Base-by-base conservation (phyloP, 345 rosid genomes). In the Eucalyptus sp. region DNA sequence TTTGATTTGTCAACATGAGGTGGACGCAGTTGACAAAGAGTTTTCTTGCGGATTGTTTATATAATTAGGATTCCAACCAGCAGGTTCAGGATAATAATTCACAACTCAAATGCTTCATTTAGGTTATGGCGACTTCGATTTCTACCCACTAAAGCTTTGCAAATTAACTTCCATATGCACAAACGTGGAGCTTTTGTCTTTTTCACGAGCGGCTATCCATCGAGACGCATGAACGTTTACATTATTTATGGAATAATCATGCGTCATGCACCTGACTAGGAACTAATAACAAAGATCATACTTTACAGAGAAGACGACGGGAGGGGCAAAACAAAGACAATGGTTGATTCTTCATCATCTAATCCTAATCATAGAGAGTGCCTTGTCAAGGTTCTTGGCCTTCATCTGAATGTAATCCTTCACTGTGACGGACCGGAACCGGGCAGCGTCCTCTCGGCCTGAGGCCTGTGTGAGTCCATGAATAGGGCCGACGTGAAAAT, bases 331-430 rank as follows among this genome's bases (percentile, higher is more conserved):
- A 33, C 81, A 5, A 37, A 71, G 20, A 71, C 81, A 5, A 33
- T 22, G 33, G 46, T 18, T 71, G 2, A 37, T 71, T 33, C 13
- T 71, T 31, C 1, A 33, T 71, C 7, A 71, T 33, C 13, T 83
- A 71, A 90, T 88, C 90, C 89, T 89, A 43, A 96, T 93, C 64
- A 85, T 86, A 68, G 96, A 92, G 80, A 96, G 95, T 48, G 99
- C 95, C 22, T 91, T 92, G 51, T 93, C 92, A 76, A 93, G 92
- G 88, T 91, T 91, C 88, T 90, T 92, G 10, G 94, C 93, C 92
- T 97, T 97, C 48, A 93, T 91, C 86, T 89, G 88, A 56, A 95
- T 76, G 88, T 93, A 97, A 86, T 96, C 97, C 80, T 86, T 89
- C 90, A 92, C 93, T 10, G 95, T 93, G 56, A 97, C 91, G 16